Percentiles rank a stretch among this genome's conserved stretches.
phyloP scores from a whole-genome alignment of 2,329 filamentous ascomycete genomes.

The Ophiocordyceps camponoti-saundersi region DNA sequence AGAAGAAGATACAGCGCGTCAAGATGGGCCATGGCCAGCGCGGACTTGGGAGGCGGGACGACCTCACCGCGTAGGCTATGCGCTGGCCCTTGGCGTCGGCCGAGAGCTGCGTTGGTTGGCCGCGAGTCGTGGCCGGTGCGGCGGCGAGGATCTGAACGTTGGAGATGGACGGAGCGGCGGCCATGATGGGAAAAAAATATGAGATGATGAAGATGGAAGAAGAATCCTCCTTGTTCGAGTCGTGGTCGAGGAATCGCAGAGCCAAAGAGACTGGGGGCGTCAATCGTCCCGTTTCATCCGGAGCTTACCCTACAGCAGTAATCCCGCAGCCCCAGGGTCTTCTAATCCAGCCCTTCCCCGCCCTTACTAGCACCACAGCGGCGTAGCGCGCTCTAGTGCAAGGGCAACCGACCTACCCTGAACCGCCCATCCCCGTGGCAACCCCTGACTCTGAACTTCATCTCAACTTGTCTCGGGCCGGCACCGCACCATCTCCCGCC shows the following conservation, averaged over 20 bases:
- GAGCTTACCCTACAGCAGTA: too few species aligned
- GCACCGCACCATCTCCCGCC: not conserved
- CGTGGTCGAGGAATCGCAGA: too few species aligned
- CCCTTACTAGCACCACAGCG: not conserved
- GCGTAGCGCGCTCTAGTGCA: too few species aligned
- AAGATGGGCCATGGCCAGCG: not conserved
- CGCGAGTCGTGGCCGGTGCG: constrained; percentile 65
- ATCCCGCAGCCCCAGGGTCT: not conserved
- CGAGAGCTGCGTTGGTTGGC: constrained; percentile 77
- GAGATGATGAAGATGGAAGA: not conserved
- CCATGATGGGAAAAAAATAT: constrained; percentile 2
- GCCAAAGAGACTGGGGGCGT: not conserved
- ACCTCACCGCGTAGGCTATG: constrained; percentile 74
- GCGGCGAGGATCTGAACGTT: constrained; percentile 66
- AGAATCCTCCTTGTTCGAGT: too few species aligned
- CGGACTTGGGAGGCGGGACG: not conserved
- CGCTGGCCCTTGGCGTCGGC: constrained; percentile 78
- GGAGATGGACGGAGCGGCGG: constrained; percentile 29
- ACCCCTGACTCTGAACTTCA: not conserved
- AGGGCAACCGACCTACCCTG: not conserved
- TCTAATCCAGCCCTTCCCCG: not conserved
- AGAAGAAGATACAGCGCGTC: not conserved
- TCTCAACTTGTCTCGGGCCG: not conserved
- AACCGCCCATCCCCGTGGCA: not conserved
- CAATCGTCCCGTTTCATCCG: too few species aligned